Percentiles rank a stretch among this genome's conserved stretches.
phyloP scores from a whole-genome alignment of 129 eudicot genomes.

The Flaveria bidentis region DNA sequence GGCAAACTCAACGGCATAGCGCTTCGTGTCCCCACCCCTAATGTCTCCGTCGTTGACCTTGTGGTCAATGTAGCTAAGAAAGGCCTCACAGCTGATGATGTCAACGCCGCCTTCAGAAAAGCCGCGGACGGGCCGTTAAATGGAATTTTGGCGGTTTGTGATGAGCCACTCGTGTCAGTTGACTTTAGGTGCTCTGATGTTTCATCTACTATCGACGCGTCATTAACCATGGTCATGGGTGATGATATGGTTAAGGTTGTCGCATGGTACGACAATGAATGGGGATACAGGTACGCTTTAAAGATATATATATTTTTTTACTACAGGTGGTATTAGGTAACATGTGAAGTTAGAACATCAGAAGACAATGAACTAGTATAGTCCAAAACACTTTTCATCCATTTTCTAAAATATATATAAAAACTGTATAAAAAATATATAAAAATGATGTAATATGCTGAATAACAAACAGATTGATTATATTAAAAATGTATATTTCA shows the following conservation, averaged over 20 bases:
- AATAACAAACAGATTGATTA: no score
- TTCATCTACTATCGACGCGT: slow-evolving; percentile 80
- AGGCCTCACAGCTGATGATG: slow-evolving; percentile 85
- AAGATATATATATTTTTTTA: no score
- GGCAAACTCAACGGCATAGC: slow-evolving; percentile 99
- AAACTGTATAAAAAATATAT: no score
- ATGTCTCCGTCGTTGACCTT: slow-evolving; percentile 97
- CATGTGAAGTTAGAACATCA: neutral
- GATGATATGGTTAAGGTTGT: slow-evolving; percentile 98
- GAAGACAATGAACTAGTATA: no score
- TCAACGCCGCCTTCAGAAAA: slow-evolving; percentile 86
- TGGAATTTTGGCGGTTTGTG: slow-evolving; percentile 84
- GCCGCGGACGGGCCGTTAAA: slow-evolving; percentile 86
- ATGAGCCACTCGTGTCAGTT: slow-evolving; percentile 89
- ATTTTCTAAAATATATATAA: no score
- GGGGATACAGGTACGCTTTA: slow-evolving; percentile 82
- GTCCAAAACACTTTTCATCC: no score
- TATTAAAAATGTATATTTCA: no score
- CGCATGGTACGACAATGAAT: slow-evolving; percentile 97
- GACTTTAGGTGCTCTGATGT: slow-evolving; percentile 95
- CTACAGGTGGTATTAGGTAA: neutral
- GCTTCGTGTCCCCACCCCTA: slow-evolving; percentile 97
- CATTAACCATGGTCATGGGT: slow-evolving; percentile 97
- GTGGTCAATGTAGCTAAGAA: slow-evolving; percentile 86
- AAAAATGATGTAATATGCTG: no score